Evolutionary conservation across 495 filamentous ascomycete species (phyloP).

Genomic region (Cenococcum geophilum): DNA sequence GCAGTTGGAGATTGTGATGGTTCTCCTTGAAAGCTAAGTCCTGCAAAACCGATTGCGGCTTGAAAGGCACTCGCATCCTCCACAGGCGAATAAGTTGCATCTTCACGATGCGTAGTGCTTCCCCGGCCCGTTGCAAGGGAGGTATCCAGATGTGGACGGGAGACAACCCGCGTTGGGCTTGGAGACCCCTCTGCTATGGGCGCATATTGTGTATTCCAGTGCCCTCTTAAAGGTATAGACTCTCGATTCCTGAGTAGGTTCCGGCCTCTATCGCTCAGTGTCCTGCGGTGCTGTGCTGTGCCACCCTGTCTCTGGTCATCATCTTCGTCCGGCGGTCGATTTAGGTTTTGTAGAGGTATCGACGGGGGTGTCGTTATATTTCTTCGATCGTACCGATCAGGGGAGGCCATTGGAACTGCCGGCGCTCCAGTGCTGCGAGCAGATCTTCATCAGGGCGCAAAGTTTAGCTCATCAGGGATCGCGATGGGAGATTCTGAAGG

Average conservation of each 20-base stretch:
- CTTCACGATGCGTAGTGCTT: conserved; percentile 40
- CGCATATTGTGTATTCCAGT: conserved; percentile 42
- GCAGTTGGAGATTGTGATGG: conserved; percentile 17
- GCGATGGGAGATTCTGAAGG: conserved; percentile 5
- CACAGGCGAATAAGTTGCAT: conserved; percentile 42
- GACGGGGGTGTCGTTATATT: conserved; percentile 53
- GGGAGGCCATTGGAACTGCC: conserved; percentile 52
- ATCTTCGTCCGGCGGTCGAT: conserved; percentile 50
- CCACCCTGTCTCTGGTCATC: conserved; percentile 31
- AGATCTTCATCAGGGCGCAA: conserved; percentile 26
- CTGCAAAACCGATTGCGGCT: conserved; percentile 52
- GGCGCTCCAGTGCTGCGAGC: conserved; percentile 15
- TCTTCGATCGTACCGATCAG: conserved; percentile 47
- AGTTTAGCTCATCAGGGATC: conserved; percentile 17
- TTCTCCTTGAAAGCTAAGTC: conserved; percentile 49
- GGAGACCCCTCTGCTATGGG: conserved; percentile 52
- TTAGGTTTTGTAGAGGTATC: conserved; percentile 80
- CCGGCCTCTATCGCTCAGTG: conserved; percentile 38
- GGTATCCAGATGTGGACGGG: conserved; percentile 21
- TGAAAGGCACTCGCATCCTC: conserved; percentile 51
- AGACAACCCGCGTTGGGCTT: conserved; percentile 33
- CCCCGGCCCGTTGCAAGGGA: conserved; percentile 4
- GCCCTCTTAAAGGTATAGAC: conserved; percentile 24
- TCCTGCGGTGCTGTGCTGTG: conserved; percentile 33
- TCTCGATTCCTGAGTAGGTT: conserved; percentile 30